Percentiles rank a stretch among this genome's conserved stretches.
Evolutionary conservation across 495 filamentous ascomycete genomes (phyloP).

Genomic region (Podospora pseudocomata): DNA sequence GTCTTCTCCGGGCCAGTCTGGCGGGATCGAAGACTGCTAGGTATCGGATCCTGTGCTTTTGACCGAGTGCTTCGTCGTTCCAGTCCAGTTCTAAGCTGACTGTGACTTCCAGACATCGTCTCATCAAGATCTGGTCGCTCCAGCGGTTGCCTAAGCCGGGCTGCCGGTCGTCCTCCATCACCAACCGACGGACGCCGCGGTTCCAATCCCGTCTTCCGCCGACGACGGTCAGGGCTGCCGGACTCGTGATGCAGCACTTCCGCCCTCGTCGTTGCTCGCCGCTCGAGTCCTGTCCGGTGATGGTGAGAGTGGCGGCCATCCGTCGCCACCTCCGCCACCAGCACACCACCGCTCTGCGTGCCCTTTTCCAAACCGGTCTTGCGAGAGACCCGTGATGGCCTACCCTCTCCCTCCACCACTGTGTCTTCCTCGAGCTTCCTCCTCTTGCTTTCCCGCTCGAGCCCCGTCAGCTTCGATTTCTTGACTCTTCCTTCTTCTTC

Average conservation of each 20-base stretch:
- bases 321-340: background rate
- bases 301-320: background rate
- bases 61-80: background rate
- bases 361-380: slow-evolving; percentile 4
- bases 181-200: background rate
- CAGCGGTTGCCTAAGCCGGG: background rate
- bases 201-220: background rate
- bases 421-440: slow-evolving; percentile 18
- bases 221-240: background rate
- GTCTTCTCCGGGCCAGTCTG: background rate
- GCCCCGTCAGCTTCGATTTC: slow-evolving; percentile 34
- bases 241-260: background rate
- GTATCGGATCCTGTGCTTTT: background rate
- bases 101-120: background rate
- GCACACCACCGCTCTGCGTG: background rate
- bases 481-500: slow-evolving; percentile 43
- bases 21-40: background rate
- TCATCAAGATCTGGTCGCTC: background rate
- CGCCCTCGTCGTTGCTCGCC: background rate
- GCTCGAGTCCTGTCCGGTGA: background rate
- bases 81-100: background rate
- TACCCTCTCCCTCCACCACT: background rate
- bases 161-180: background rate
- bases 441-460: slow-evolving; percentile 34
- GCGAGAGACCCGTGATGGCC: too few species aligned